Conservation (phyloP, 1,139 yeast species). For the Casaregolazyma suthepensis region DNA sequence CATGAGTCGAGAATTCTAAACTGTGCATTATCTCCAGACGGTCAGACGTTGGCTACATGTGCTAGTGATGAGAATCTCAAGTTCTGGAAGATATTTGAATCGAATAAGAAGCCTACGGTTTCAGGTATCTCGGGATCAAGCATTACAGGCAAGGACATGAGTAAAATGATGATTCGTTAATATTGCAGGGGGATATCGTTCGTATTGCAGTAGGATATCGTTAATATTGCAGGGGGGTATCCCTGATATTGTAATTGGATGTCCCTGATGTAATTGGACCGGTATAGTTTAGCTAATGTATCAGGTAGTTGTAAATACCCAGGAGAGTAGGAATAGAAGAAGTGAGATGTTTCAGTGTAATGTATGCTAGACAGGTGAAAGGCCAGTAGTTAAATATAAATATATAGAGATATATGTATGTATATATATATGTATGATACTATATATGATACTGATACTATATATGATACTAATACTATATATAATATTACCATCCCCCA, state of each 20-base stretch:
- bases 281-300: neutral
- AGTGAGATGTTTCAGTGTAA: too few relatives aligned
- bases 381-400: too few relatives aligned
- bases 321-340: neutral
- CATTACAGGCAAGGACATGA: conserved; percentile 35
- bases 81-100: conserved; percentile 88
- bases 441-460: too few relatives aligned
- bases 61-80: conserved; percentile 96
- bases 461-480: too few relatives aligned
- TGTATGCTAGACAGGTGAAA: too few relatives aligned
- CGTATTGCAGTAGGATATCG: too few relatives aligned
- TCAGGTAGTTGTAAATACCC: neutral
- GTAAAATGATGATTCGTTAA: conserved; percentile 41
- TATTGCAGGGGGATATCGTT: too few relatives aligned
- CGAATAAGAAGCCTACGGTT: conserved; percentile 34
- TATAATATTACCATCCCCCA: too few relatives aligned
- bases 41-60: conserved; percentile 83
- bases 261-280: neutral
- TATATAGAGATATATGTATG: too few relatives aligned
- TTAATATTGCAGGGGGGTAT: too few relatives aligned
- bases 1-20: conserved; percentile 86
- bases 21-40: conserved; percentile 86
- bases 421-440: too few relatives aligned
- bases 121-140: conserved; percentile 23
- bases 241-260: too few relatives aligned